These are phyloP conservation scores for Pythium folliculosum DNA, from an alignment of 352 stramenopile genomes.

Conservation along the genomic window DNA sequence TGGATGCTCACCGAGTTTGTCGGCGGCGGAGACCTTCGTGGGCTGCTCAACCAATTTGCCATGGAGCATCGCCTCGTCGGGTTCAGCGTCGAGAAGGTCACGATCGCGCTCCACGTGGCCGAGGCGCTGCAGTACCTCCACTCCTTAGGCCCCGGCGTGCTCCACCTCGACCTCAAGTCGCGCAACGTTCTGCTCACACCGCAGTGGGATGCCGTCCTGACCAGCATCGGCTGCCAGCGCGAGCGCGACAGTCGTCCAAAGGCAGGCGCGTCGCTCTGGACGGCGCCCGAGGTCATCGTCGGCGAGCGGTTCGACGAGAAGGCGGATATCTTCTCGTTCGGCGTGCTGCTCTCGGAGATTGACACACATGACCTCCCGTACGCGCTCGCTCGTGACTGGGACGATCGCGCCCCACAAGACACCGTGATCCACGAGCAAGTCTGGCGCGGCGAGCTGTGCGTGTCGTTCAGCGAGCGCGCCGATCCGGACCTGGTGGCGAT, in stretches of 20 bases:
- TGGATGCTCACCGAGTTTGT: slow-evolving; percentile 39
- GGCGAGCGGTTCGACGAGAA: slow-evolving; percentile 32
- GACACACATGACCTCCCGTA: slow-evolving; percentile 23
- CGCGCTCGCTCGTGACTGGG: neutral
- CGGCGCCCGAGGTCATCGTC: slow-evolving; percentile 29
- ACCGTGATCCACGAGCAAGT: slow-evolving; percentile 3
- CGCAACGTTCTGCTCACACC: slow-evolving; percentile 38
- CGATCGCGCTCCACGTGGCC: slow-evolving; percentile 35
- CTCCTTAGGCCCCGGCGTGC: slow-evolving; percentile 15
- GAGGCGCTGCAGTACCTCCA: slow-evolving; percentile 12
- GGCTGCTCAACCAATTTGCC: slow-evolving; percentile 28
- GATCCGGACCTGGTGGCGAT: slow-evolving; percentile 6
- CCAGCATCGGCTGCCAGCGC: slow-evolving; percentile 39
- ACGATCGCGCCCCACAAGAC: neutral
- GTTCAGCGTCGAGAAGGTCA: slow-evolving; percentile 38
- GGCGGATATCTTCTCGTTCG: slow-evolving; percentile 19
- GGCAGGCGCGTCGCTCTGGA: slow-evolving; percentile 9
- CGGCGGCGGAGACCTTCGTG: slow-evolving; percentile 12
- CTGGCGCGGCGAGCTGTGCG: neutral
- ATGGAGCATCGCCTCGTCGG: slow-evolving; percentile 17
- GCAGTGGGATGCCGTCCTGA: slow-evolving; percentile 38
- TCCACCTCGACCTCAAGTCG: slow-evolving; percentile 26
- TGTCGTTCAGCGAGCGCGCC: slow-evolving; percentile 3
- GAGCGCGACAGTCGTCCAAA: slow-evolving; percentile 27
- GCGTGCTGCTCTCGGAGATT: slow-evolving; percentile 20